Base-by-base conservation (phyloP, 169 alveolate species). In the Perkinsus chesapeaki region DNA sequence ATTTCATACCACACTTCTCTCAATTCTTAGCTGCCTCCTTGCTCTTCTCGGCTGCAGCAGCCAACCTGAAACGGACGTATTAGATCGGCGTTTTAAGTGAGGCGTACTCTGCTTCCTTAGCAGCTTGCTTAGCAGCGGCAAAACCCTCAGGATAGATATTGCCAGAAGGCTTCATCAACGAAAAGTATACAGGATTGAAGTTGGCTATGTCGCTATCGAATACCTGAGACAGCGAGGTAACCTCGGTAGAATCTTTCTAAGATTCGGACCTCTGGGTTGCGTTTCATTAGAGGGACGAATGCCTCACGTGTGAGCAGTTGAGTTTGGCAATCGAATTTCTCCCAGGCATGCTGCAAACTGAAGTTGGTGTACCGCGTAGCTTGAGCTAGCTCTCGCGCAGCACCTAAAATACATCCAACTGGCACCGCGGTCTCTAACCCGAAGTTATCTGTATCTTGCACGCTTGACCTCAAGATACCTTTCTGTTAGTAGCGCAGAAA, bases 261-360 rank as follows among this genome's bases (percentile, higher is more conserved):
- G n/a, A n/a, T n/a, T n/a, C n/a, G n/a, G n/a, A 91, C 39, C 73
- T 39, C 93, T 23, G 93, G 93, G 39, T 91, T 91, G 3, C 93
- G 39, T 39, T 43, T 36, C 93, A 91, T 91, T 39, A 91, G 73
- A 5, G 93, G 93, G 0, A 91, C 34, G 82, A 91, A 23, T 9
- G 93, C 93, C 48, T 91, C 93, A 19, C 93, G 73, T 36, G 82
- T 39, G 39, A 91, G 93, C 48, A 91, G 73, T 36, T 91, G 93
- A 73, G 93, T 91, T 39, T 91, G 93, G 93, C 93, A 91, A 43
- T 91, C 93, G 93, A 91, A 91, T 39, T 91, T 91, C 39, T 39
- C 93, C 93, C 93, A 60, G 27, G 82, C 82, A 60, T 60, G 82
- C 27, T 60, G 82, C 82, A 60, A 34, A 60, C 82, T 60, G 82